Conservation (phyloP, 2,329 filamentous ascomycete genomes). For the Cadophora gregata region DNA sequence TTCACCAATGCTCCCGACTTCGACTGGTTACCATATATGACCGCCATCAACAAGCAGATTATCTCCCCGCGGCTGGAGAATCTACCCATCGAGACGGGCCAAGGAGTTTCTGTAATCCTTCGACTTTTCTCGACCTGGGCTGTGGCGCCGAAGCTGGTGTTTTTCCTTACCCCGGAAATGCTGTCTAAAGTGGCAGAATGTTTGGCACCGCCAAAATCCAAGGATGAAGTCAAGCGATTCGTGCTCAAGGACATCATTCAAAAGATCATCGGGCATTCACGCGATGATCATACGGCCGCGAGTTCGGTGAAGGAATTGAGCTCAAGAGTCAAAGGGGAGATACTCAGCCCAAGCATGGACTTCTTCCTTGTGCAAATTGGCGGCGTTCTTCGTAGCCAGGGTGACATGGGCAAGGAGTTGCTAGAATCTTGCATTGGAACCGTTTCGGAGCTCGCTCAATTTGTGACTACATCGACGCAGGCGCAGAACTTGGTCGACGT, state of each 20-base stretch:
- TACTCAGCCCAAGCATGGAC: conserved; percentile 63
- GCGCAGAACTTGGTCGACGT: conserved; percentile 81
- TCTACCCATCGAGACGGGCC: conserved; percentile 83
- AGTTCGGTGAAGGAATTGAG: conserved; percentile 47
- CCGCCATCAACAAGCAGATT: conserved; percentile 74
- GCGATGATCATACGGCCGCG: conserved; percentile 52
- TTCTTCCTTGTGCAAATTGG: conserved; percentile 72
- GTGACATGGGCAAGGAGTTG: conserved; percentile 70
- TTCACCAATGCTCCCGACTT: conserved; percentile 75
- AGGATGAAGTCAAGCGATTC: conserved; percentile 86
- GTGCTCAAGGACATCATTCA: conserved; percentile 73
- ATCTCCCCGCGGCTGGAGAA: conserved; percentile 79
- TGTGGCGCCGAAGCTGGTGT: conserved; percentile 65
- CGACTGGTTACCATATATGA: conserved; percentile 75
- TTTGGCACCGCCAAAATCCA: conserved; percentile 73
- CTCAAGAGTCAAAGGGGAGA: conserved; percentile 52
- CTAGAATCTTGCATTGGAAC: conserved; percentile 80
- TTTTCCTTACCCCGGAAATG: conserved; percentile 72
- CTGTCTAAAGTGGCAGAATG: conserved; percentile 75
- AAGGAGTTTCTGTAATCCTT: conserved; percentile 84
- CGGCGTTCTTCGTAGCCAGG: conserved; percentile 64
- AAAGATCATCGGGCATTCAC: conserved; percentile 67
- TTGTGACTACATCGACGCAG: conserved; percentile 71
- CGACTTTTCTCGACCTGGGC: conserved; percentile 85
- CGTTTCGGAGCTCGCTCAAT: conserved; percentile 75